Conservation (phyloP, 192 early-diverging fungal species). For the Thoreauomyces humboldtii region DNA sequence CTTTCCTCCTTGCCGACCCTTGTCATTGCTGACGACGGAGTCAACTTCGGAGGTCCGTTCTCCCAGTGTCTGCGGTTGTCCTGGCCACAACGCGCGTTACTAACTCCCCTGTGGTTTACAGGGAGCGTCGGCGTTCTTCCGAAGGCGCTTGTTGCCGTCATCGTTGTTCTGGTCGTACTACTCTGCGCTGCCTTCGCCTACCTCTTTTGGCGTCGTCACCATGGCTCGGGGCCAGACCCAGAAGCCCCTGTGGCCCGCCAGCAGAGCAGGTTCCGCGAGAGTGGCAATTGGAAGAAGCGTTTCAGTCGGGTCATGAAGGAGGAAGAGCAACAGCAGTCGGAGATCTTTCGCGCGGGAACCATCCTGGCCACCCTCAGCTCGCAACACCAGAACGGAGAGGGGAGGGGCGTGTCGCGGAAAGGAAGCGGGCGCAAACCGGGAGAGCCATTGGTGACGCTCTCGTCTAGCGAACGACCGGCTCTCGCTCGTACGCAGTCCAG, state of each 20-base stretch:
- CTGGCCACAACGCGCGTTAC: too few species aligned
- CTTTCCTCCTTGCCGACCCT: too few species aligned
- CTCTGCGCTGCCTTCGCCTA: constrained; percentile 18
- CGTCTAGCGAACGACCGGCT: not conserved
- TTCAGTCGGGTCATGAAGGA: constrained; percentile 25
- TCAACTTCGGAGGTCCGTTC: too few species aligned
- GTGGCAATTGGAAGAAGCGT: constrained; percentile 29
- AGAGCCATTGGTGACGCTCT: constrained; percentile 12
- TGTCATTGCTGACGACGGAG: too few species aligned
- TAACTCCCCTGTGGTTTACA: too few species aligned
- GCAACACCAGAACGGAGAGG: not conserved
- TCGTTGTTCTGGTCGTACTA: constrained; percentile 4
- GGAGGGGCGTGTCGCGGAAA: not conserved
- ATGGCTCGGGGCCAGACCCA: constrained; percentile 4
- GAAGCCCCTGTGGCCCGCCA: not conserved
- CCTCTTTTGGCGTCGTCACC: constrained; percentile 19
- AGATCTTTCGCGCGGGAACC: constrained; percentile 15
- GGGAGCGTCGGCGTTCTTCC: constrained; percentile 18
- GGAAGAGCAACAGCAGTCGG: constrained; percentile 3
- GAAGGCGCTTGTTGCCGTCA: constrained; percentile 14
- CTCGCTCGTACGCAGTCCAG: too few species aligned
- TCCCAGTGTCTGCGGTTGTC: too few species aligned
- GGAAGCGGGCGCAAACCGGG: constrained; percentile 13
- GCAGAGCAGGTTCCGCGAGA: constrained; percentile 20
- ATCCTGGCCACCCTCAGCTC: constrained; percentile 8